phyloP scores from a whole-genome alignment of 2,329 filamentous ascomycete species.

The Alternaria incomplexa region DNA sequence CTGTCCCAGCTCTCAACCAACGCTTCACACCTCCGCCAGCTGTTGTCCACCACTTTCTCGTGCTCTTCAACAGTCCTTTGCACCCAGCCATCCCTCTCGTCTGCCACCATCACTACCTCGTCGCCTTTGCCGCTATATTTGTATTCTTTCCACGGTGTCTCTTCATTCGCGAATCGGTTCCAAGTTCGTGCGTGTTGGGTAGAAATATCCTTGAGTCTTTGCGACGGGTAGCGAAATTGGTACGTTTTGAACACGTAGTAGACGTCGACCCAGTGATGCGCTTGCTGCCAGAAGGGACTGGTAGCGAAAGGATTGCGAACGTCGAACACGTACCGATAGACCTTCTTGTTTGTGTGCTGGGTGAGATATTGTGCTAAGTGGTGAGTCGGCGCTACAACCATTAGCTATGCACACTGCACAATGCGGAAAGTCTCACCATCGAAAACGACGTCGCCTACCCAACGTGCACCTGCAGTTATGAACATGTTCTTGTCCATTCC shows the following conservation, averaged over 20 bases:
- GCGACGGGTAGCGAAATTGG: slow-evolving; percentile 23
- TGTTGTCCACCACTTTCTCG: slow-evolving; percentile 17
- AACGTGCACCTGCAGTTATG: slow-evolving; percentile 47
- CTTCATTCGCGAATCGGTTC: slow-evolving; percentile 28
- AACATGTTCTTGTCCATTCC: slow-evolving; percentile 46
- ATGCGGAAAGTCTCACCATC: slow-evolving; percentile 39
- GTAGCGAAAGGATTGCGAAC: slow-evolving; percentile 35
- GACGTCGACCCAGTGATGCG: slow-evolving; percentile 40
- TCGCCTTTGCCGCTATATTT: slow-evolving; percentile 12
- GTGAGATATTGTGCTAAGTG: slow-evolving; percentile 14
- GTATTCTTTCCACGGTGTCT: slow-evolving; percentile 25
- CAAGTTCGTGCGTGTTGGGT: slow-evolving; percentile 28
- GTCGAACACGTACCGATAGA: slow-evolving; percentile 38
- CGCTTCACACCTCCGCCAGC: slow-evolving; percentile 17
- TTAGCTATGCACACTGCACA: neutral
- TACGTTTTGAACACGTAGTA: slow-evolving; percentile 35
- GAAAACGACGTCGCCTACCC: slow-evolving; percentile 52
- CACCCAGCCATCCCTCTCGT: slow-evolving; percentile 31
- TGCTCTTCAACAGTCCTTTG: slow-evolving; percentile 19
- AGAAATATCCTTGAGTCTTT: slow-evolving; percentile 25
- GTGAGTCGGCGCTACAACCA: slow-evolving; percentile 22
- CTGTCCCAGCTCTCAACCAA: slow-evolving; percentile 20
- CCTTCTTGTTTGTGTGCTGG: slow-evolving; percentile 14
- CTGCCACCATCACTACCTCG: slow-evolving; percentile 26
- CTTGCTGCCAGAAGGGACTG: slow-evolving; percentile 18